Evolutionary conservation across 257 asterid genomes (phyloP).

Genomic region (Plantago major): DNA sequence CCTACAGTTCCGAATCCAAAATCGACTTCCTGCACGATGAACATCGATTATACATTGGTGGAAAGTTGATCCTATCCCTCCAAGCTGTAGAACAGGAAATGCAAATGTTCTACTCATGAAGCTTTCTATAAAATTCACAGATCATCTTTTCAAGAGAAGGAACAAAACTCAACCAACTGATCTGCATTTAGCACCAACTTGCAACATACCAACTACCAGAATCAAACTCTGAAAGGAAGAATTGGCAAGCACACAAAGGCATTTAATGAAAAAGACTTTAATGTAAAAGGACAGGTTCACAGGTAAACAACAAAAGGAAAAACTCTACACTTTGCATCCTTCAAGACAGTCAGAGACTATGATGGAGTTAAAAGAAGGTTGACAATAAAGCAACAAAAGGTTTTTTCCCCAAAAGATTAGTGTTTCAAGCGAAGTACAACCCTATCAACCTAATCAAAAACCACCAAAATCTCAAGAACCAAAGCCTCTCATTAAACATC

Average conservation of each 20-base stretch:
- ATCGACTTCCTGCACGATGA: slow-evolving; percentile 21
- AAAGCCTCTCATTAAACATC: no score
- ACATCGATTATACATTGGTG: slow-evolving; percentile 4
- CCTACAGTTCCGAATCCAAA: slow-evolving; percentile 11
- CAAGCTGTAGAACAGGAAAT: no score
- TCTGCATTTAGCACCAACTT: no score
- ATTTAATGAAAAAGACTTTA: no score
- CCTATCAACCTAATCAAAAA: slow-evolving; percentile 1
- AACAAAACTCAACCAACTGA: no score
- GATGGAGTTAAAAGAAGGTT: neutral
- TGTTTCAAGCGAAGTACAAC: neutral
- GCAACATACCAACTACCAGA: no score
- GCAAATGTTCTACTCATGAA: no score
- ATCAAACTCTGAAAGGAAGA: no score
- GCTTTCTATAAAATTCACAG: no score
- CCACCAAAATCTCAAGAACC: slow-evolving; percentile 3
- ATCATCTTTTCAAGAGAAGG: no score
- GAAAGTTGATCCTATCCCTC: neutral
- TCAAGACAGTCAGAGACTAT: neutral
- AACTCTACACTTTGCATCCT: neutral
- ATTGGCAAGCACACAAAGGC: no score
- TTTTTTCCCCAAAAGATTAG: neutral
- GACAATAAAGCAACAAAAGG: neutral
- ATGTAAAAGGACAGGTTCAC: no score
- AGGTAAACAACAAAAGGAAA: neutral